Conservation (phyloP, 305 asterid species). For the Fraxinus floribunda region DNA sequence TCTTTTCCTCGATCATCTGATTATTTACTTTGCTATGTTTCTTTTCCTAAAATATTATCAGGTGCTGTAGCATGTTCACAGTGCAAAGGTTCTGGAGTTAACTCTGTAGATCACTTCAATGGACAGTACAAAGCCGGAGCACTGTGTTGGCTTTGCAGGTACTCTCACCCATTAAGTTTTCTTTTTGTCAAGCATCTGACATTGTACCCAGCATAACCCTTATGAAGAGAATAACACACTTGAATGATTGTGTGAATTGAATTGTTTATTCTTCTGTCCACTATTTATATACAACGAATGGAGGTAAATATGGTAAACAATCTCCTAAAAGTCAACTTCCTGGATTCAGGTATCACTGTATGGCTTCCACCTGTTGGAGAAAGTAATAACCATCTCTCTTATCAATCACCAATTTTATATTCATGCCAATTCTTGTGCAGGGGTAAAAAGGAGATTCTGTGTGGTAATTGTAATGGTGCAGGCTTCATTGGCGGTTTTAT, state of each 20-base stretch:
- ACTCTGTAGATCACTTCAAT: conserved; percentile 68
- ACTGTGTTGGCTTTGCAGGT: conserved; percentile 95
- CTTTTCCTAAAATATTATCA: conserved; percentile 19
- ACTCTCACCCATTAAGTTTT: conserved; percentile 27
- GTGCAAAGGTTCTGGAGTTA: conserved; percentile 68
- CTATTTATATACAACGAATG: no score
- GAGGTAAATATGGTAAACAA: no score
- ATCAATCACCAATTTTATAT: neutral
- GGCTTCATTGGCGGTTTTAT: conserved; percentile 87
- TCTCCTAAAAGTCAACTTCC: no score
- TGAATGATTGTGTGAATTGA: no score
- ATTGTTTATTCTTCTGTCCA: no score
- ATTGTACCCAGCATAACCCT: neutral
- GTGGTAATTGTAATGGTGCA: conserved; percentile 89
- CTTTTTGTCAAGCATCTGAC: neutral
- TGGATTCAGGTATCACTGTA: neutral
- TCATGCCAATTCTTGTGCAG: conserved; percentile 34
- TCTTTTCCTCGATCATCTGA: conserved; percentile 6
- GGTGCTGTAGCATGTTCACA: conserved; percentile 56
- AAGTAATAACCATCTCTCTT: neutral
- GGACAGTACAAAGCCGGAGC: conserved; percentile 86
- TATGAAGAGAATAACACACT: no score
- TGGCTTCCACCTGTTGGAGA: neutral
- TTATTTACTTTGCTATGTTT: conserved; percentile 3
- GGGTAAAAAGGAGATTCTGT: conserved; percentile 74